Evolutionary conservation across 2,329 filamentous ascomycete species (phyloP), one percentile per base, ranked within the genome.

Genomic region (Coniochaeta sp.): DNA sequence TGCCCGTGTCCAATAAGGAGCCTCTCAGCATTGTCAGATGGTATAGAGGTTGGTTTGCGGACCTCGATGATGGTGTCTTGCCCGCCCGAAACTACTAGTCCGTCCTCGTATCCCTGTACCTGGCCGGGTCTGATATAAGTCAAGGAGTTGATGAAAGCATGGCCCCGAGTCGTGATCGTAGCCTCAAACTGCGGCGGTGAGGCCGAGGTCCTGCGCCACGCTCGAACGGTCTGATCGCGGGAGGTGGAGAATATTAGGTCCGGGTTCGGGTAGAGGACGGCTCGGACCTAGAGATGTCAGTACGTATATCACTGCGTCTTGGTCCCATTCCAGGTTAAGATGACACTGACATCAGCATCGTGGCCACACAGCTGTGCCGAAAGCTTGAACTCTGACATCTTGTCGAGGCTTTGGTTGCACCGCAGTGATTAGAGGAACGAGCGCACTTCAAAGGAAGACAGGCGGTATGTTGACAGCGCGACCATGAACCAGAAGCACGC

Each of bases 1-100:
- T 89, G 84, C 22, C 84, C 82, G 71, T 99, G 95, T 14, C 95
- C 93, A 57, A 96, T 79, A 10, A 99, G 81, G 63, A 98, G 81
- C 24, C 90, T 89, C 66, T 96, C 90, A 9, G 93, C 90, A 74
- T 93, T 89, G 65, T 92, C 89, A 34, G 87, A 82, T 1, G 88
- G 79, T 28, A 81, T 74, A 58, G 87, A 84, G 12, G 80, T 81
- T 5, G 90, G 89, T 63, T 88, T 85, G 69, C 92, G 88, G 56
- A 96, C 90, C 72, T 98, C 93, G 68, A 99, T 93, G 64, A 98
- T 89, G 34, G 91, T 89, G 70, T 98, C 95, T 70, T 93, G 90
- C 61, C 95, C 95, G 64, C 90, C 92, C 0, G 93, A 95, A 8
- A 96, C 81, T 42, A 98, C 81, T 4, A 97, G 81, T 14, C 95